Base-by-base conservation (phyloP, 179 eudicot genomes). In the Dionaea muscipula region DNA sequence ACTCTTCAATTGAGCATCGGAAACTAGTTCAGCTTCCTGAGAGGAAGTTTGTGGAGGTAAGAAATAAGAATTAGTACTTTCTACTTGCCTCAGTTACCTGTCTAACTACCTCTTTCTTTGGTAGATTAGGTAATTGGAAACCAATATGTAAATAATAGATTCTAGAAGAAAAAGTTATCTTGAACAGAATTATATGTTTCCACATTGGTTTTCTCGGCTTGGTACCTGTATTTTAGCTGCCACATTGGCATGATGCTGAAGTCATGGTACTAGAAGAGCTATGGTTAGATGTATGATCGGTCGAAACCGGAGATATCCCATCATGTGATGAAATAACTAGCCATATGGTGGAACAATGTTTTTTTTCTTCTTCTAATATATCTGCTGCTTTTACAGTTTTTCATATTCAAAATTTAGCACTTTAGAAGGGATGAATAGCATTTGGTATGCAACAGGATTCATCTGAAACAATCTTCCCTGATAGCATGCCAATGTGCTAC, bases 31-130 rank as follows among this genome's bases (percentile, higher is more conserved):
- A 40, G 46, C 62, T 66, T 69, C 74, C 79, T 31, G 61, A 56
- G 13, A 28, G 62, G 49, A 69, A 80, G 66, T 64, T 68, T 39
- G 63, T 86, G 23, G 95, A 90, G 94, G 95, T 90, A 81, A 48
- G 18, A 49, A 22, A n/a, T 15, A 18, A 7, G 8, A n/a, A 15
- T 25, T 12, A 22, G 33, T 11, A 26, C 31, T 23, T 12, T 46
- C 4, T 2, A 33, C 53, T 24, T 49, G 10, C 53, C 18, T 24
- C 19, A 15, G 17, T 24, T 16, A 16, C 51, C 26, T 24, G 17
- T 4, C 20, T 49, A 44, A 18, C 28, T 26, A 15, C 18, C 4
- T 24, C 25, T 49, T 18, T 10, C 43, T 38, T 38, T 38, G 2
- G 3, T 11, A 11, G 12, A 6, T 0, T 1, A 33, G 7, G 37